Evolutionary conservation across 495 filamentous ascomycete species (phyloP).

Genomic region (Hapsidospora chrysogenum): DNA sequence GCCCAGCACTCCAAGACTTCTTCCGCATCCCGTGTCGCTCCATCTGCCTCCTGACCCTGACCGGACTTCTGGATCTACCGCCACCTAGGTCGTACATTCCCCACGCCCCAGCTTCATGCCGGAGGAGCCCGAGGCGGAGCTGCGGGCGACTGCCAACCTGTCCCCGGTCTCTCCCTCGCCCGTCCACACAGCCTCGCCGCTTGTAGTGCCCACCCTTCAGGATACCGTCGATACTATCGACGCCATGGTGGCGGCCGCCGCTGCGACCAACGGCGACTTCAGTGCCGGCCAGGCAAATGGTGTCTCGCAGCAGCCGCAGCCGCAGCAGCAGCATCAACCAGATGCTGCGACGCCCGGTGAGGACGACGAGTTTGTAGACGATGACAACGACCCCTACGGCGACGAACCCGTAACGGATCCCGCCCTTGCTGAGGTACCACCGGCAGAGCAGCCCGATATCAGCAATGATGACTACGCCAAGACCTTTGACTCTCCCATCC

Average conservation of each 20-base stretch:
- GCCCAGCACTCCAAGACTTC: no score
- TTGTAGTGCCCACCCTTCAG: conserved; percentile 20
- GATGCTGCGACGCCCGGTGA: neutral
- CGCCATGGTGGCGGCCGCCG: conserved; percentile 3
- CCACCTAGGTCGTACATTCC: no score
- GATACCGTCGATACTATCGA: conserved; percentile 14
- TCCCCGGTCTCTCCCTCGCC: conserved; percentile 16
- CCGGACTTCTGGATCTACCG: no score
- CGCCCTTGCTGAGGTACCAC: conserved; percentile 1
- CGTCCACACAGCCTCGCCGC: conserved; percentile 14
- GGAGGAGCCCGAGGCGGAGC: conserved; percentile 7
- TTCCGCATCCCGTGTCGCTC: no score
- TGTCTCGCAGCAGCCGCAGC: neutral
- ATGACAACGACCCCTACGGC: conserved; percentile 12
- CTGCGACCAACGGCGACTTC: neutral
- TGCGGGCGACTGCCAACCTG: conserved; percentile 20
- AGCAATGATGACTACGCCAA: conserved; percentile 18
- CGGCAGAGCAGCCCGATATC: conserved; percentile 9
- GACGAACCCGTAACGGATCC: conserved; percentile 11
- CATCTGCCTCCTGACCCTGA: no score
- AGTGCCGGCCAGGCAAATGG: neutral
- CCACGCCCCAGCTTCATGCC: no score
- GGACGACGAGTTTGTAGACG: conserved; percentile 2
- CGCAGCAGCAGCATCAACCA: neutral
- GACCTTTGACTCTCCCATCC: conserved; percentile 17